Percentiles rank a stretch among this genome's conserved stretches.
Evolutionary conservation across 176 grass and related monocot genomes (phyloP).

Genomic region (Tillandsia leiboldiana): DNA sequence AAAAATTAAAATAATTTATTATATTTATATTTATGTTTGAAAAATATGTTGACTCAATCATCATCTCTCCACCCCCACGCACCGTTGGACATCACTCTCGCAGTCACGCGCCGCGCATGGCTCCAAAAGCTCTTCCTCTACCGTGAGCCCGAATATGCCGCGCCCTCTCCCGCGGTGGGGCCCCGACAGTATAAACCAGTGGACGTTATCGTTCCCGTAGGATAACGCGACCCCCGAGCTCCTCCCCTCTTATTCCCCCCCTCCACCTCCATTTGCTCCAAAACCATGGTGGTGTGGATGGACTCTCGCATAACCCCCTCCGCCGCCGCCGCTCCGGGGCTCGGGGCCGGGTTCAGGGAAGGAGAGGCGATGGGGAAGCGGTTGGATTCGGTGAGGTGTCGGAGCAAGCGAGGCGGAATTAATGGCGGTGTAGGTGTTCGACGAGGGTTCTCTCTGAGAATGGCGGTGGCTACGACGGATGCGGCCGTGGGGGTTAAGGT

Average conservation of each 20-base stretch:
- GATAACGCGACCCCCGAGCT: conserved; percentile 20
- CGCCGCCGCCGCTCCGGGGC: conserved; percentile 10
- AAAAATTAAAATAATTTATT: too few species aligned
- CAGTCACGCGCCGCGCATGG: too few species aligned
- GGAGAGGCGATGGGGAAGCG: too few species aligned
- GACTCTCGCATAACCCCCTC: conserved; percentile 27
- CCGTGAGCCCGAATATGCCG: too few species aligned
- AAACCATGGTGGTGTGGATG: conserved; percentile 13
- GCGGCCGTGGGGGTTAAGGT: conserved; percentile 19
- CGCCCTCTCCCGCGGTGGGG: neutral
- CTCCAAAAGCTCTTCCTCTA: too few species aligned
- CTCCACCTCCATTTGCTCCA: neutral
- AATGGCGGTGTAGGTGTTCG: conserved; percentile 12
- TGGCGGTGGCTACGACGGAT: conserved; percentile 40
- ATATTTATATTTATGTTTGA: too few species aligned
- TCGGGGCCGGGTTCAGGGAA: conserved; percentile 2
- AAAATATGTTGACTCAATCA: too few species aligned
- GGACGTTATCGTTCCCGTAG: conserved; percentile 28
- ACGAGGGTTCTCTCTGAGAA: conserved; percentile 9
- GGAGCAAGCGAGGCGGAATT: neutral
- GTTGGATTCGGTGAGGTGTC: too few species aligned
- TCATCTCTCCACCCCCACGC: too few species aligned
- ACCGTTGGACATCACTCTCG: too few species aligned
- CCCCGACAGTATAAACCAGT: neutral
- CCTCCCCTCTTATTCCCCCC: neutral